phyloP scores from a whole-genome alignment of 257 asterid genomes.

The Scutellaria galericulata region DNA sequence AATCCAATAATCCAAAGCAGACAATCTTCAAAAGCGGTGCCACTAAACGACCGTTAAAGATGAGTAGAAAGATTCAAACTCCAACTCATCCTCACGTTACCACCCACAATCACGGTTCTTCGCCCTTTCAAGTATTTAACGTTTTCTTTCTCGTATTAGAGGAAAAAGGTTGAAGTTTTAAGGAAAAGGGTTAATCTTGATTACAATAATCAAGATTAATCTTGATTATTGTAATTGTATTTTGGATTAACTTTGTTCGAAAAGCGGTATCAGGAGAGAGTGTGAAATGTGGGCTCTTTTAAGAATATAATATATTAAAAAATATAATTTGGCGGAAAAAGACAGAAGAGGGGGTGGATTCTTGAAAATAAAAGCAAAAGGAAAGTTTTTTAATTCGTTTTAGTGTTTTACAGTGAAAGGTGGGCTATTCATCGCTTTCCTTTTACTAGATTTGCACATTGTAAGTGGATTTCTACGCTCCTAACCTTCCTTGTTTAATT shows the following conservation, averaged over 20 bases:
- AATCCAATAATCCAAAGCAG: constrained; percentile 8
- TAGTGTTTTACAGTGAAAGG: neutral
- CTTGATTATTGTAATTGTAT: neutral
- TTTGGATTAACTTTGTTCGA: constrained; percentile 1
- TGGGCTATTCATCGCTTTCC: constrained; percentile 4
- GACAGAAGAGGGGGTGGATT: constrained; percentile 34
- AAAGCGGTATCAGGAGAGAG: neutral
- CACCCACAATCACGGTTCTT: constrained; percentile 39
- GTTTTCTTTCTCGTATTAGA: constrained; percentile 26
- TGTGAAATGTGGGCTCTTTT: constrained; percentile 28
- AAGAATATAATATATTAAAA: neutral
- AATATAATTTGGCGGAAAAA: constrained; percentile 9
- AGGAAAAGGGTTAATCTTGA: constrained; percentile 21
- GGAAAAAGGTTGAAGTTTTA: neutral
- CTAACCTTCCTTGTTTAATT: neutral
- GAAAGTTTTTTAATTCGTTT: constrained; percentile 23
- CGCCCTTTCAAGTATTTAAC: constrained; percentile 28
- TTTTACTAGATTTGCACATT: constrained; percentile 15
- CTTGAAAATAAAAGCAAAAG: constrained; percentile 36
- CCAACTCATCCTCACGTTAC: constrained; percentile 58
- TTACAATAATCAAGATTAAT: neutral
- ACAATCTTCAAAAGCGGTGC: constrained; percentile 45
- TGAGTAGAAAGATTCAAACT: constrained; percentile 40
- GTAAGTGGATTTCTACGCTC: constrained; percentile 22
- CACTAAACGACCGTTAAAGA: constrained; percentile 45